phyloP scores from a whole-genome alignment of 305 asterid genomes.

The Salvia sclarea region DNA sequence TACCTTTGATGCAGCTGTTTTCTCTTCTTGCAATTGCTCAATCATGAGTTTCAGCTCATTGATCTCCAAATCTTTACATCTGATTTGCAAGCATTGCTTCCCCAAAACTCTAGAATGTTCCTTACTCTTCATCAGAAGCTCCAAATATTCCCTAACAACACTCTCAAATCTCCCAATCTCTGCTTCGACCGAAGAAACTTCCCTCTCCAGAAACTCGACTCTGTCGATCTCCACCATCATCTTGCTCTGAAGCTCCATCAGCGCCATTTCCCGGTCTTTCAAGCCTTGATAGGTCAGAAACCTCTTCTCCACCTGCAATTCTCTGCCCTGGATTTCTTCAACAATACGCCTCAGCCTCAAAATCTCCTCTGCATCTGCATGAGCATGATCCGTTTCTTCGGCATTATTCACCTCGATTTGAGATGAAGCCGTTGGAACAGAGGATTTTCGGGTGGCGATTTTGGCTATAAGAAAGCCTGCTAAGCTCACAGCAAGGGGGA shows the following conservation, averaged over 20 bases:
- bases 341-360: conserved; percentile 31
- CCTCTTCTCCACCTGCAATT: conserved; percentile 36
- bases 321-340: conserved; percentile 39
- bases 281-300: conserved; percentile 43
- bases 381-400: conserved; percentile 21
- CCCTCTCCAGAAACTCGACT: conserved; percentile 42
- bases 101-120: conserved; percentile 28
- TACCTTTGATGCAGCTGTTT: conserved; percentile 44
- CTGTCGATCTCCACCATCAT: conserved; percentile 43
- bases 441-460: conserved; percentile 36
- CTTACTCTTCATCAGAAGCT: conserved; percentile 31
- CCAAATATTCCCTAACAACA: conserved; percentile 35
- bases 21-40: conserved; percentile 41
- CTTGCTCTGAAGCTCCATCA: conserved; percentile 48
- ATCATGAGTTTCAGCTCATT: conserved; percentile 35
- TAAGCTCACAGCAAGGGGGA: conserved; percentile 58
- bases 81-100: conserved; percentile 39
- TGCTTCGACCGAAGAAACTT: conserved; percentile 36
- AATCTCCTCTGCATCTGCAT: conserved; percentile 35
- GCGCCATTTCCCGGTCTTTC: conserved; percentile 48
- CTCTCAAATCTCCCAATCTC: conserved; percentile 44
- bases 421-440: conserved; percentile 13
- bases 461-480: conserved; percentile 54
- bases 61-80: conserved; percentile 43
- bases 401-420: neutral